A percentile compares a stretch with the other conserved stretches of the same genome.
Conservation (phyloP, 2,329 filamentous ascomycete genomes). For the Aspergillus fischeri region DNA sequence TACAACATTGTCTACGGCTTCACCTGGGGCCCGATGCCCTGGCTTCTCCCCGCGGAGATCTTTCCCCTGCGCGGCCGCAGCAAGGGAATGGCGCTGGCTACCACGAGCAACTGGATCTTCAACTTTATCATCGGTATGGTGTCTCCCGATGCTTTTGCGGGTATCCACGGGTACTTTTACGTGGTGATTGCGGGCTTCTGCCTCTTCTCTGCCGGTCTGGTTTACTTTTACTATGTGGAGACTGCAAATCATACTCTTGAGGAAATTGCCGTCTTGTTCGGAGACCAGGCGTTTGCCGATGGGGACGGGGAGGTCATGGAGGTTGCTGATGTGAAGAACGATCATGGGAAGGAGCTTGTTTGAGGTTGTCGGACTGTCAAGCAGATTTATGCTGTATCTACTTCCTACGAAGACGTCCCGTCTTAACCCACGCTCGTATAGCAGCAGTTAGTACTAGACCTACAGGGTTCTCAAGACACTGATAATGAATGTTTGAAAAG, state of each 20-base stretch:
- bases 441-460: too few species aligned
- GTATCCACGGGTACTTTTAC: conserved; percentile 43
- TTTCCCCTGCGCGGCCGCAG: conserved; percentile 35
- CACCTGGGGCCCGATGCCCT: conserved; percentile 40
- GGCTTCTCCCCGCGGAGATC: conserved; percentile 29
- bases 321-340: conserved; percentile 4
- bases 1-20: conserved; percentile 38
- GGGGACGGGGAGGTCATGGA: conserved; percentile 7
- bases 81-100: conserved; percentile 40
- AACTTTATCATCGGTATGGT: conserved; percentile 44
- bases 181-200: conserved; percentile 42
- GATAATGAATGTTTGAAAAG: too few species aligned
- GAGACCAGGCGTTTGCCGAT: conserved; percentile 36
- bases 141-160: conserved; percentile 40
- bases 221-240: conserved; percentile 42
- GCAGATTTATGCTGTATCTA: too few species aligned
- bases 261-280: conserved; percentile 40
- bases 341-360: conserved; percentile 1
- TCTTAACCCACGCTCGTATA: too few species aligned
- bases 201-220: conserved; percentile 33
- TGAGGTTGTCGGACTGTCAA: too few species aligned
- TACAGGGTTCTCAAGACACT: too few species aligned
- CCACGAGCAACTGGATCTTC: conserved; percentile 51
- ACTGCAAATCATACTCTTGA: conserved; percentile 32
- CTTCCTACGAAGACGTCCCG: too few species aligned